Percentiles rank a stretch among this genome's conserved stretches.
Evolutionary conservation across 2,329 filamentous ascomycete genomes (phyloP).

Genomic region (Plenodomus lindquistii): DNA sequence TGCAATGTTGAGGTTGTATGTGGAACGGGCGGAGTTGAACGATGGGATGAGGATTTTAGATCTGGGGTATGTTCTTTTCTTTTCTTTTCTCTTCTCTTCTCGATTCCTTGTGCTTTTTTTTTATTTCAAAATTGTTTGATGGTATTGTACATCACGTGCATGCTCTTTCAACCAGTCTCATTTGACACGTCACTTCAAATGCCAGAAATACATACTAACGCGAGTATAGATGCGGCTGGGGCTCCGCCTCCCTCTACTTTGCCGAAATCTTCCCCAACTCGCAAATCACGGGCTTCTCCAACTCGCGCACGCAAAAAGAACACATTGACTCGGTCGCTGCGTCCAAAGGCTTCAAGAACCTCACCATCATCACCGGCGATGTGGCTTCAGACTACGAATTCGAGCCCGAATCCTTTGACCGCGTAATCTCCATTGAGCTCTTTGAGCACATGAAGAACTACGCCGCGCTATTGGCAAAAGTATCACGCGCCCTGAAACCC

Average conservation of each 20-base stretch:
- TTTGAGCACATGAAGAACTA: conserved; percentile 82
- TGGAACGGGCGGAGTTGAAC: conserved; percentile 61
- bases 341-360: conserved; percentile 61
- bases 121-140: no score
- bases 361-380: conserved; percentile 68
- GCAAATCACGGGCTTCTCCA: conserved; percentile 68
- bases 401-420: conserved; percentile 60
- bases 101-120: background rate
- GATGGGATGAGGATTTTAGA: conserved; percentile 67
- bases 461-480: conserved; percentile 66
- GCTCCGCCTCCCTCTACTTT: conserved; percentile 66
- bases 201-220: conserved; percentile 2
- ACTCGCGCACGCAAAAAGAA: conserved; percentile 69
- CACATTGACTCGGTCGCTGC: conserved; percentile 65
- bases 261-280: conserved; percentile 67
- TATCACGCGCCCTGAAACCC: conserved; percentile 62
- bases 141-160: background rate
- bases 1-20: conserved; percentile 67
- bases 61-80: conserved; percentile 55
- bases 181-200: background rate
- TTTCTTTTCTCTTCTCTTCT: conserved; percentile 1
- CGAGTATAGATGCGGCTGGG: conserved; percentile 66
- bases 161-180: no score
- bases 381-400: conserved; percentile 67
- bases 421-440: conserved; percentile 70